These are phyloP conservation scores for Nicotiana knightiana DNA, from an alignment of 257 asterid species.

Conservation along the genomic window DNA sequence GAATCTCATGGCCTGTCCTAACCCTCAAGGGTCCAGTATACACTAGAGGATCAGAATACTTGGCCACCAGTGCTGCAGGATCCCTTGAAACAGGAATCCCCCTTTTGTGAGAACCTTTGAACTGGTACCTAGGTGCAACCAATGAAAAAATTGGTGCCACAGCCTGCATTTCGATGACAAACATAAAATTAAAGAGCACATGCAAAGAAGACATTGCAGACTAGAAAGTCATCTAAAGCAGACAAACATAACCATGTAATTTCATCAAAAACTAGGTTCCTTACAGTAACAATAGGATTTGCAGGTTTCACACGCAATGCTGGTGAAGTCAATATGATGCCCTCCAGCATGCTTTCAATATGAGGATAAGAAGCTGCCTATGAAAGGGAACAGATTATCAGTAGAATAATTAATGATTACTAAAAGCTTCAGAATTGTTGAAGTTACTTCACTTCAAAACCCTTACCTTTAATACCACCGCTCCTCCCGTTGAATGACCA, in stretches of 20 bases:
- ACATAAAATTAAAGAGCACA: neutral
- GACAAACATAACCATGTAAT: neutral
- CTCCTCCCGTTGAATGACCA: conserved; percentile 99
- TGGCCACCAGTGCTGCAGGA: conserved; percentile 78
- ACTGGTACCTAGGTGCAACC: conserved; percentile 92
- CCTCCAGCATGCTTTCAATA: conserved; percentile 80
- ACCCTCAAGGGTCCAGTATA: conserved; percentile 94
- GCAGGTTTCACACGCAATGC: conserved; percentile 98
- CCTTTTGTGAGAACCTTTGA: conserved; percentile 95
- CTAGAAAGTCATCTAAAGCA: neutral
- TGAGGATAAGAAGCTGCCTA: conserved; percentile 83
- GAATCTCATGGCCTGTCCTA: conserved; percentile 93
- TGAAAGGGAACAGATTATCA: conserved; percentile 15
- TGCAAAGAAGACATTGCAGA: neutral
- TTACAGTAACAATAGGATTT: conserved; percentile 91
- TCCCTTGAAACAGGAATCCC: conserved; percentile 97
- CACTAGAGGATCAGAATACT: conserved; percentile 95
- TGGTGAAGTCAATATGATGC: conserved; percentile 91
- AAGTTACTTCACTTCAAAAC: neutral
- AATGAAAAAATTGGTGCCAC: conserved; percentile 88
- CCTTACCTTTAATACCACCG: conserved; percentile 85
- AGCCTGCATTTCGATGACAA: conserved; percentile 41
- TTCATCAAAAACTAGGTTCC: conserved; percentile 17
- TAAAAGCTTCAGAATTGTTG: neutral
- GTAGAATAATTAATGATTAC: conserved; percentile 6